Evolutionary conservation across 208 protist genomes (phyloP).

Genomic region (Porcisia hertigi): DNA sequence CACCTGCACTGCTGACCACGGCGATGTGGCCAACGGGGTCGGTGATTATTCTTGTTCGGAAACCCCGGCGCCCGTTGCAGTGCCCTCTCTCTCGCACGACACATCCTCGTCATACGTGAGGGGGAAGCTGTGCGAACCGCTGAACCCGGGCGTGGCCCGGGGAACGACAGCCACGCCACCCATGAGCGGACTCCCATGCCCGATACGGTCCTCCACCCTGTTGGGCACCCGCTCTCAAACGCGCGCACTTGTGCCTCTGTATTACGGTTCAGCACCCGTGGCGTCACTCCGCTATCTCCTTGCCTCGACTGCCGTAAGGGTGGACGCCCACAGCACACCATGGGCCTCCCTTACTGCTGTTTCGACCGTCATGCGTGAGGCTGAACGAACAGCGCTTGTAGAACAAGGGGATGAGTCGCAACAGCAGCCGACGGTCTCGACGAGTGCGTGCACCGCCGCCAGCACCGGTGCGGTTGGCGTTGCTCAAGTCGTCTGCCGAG

Average conservation of each 20-base stretch:
- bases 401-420: not conserved
- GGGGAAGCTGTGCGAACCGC: not conserved
- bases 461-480: not conserved
- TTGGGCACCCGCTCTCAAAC: not conserved
- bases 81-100: not conserved
- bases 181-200: not conserved
- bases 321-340: not conserved
- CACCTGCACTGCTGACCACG: not conserved
- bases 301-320: not conserved
- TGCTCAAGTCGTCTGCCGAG: constrained; percentile 6
- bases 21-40: not conserved
- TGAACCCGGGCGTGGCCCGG: not conserved
- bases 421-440: not conserved
- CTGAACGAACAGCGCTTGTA: not conserved
- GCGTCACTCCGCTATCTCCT: constrained; percentile 2
- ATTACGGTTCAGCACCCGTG: not conserved
- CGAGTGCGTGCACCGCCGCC: not conserved
- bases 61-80: not conserved
- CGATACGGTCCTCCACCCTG: not conserved
- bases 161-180: not conserved
- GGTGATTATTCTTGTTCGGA: not conserved
- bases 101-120: not conserved
- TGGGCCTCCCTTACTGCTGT: not conserved
- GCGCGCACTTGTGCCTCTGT: not conserved
- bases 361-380: not conserved